phyloP scores from a whole-genome alignment of 805 yeast genomes.

The Phaffomyces antillensis region DNA sequence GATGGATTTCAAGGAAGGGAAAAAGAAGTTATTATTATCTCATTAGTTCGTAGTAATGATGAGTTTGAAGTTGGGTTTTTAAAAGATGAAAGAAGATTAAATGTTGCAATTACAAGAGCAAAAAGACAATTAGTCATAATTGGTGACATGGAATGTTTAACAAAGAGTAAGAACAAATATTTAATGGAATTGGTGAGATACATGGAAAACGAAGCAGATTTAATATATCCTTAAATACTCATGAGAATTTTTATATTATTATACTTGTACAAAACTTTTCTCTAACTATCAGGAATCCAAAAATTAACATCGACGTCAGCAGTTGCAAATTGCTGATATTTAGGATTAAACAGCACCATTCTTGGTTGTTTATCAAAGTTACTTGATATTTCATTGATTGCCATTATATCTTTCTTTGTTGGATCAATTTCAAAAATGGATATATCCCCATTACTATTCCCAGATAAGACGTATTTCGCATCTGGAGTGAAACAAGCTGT shows the following conservation, averaged over 20 bases:
- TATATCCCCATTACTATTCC: conserved; percentile 48
- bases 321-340: conserved; percentile 23
- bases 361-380: conserved; percentile 31
- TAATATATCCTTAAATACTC: conserved; percentile 5
- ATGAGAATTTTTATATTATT: not conserved
- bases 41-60: conserved; percentile 78
- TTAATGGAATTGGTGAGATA: conserved; percentile 4
- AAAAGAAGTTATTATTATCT: conserved; percentile 74
- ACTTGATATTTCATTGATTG: conserved; percentile 11
- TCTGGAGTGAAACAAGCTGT: conserved; percentile 60
- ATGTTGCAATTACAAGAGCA: conserved; percentile 92
- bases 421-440: conserved; percentile 43
- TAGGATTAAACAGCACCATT: conserved; percentile 34
- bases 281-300: conserved; percentile 18
- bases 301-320: conserved; percentile 17
- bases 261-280: not conserved
- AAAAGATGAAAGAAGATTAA: conserved; percentile 68
- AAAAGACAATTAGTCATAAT: conserved; percentile 76
- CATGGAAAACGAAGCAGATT: conserved; percentile 6
- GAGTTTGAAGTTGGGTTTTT: conserved; percentile 72
- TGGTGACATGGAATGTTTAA: conserved; percentile 76
- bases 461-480: conserved; percentile 53
- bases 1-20: conserved; percentile 98
- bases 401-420: conserved; percentile 18
- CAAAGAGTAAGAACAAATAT: conserved; percentile 2